A percentile compares a stretch with the other conserved stretches of the same genome.
Conservation (phyloP, 768 basidiomycete genomes). For the Macrocybe gigantea region DNA sequence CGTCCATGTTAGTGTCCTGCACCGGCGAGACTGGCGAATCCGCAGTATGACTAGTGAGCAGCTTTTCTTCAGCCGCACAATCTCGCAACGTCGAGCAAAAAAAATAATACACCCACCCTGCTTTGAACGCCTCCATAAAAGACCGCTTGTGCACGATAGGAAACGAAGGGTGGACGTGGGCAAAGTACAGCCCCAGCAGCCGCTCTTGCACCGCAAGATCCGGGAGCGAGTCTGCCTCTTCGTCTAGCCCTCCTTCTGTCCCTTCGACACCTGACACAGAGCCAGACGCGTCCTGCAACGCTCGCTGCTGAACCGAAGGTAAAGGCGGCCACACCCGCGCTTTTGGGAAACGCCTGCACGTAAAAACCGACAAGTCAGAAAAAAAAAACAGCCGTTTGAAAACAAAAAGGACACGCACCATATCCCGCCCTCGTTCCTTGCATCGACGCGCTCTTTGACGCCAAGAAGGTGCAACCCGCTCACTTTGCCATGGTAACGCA, state of each 20-base stretch:
- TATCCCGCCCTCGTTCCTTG: constrained; percentile 69
- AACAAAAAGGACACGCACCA: constrained; percentile 42
- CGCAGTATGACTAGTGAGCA: too few species aligned
- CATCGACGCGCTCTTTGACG: constrained; percentile 51
- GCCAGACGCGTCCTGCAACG: constrained; percentile 44
- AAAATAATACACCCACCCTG: constrained; percentile 20
- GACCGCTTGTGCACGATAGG: constrained; percentile 70
- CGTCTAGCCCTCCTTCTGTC: not conserved
- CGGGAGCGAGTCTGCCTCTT: not conserved
- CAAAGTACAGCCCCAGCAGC: constrained; percentile 73
- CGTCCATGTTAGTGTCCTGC: too few species aligned
- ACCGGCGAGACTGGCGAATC: too few species aligned
- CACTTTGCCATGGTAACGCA: constrained; percentile 82
- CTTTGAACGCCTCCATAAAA: constrained; percentile 55
- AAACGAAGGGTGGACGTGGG: constrained; percentile 72
- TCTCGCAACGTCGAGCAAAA: too few species aligned
- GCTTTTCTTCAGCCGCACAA: too few species aligned
- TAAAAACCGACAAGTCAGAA: constrained; percentile 2
- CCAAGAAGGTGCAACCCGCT: constrained; percentile 76
- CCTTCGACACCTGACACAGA: too few species aligned
- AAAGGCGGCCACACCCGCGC: constrained; percentile 85
- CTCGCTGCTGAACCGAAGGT: constrained; percentile 29
- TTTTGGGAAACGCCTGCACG: constrained; percentile 70
- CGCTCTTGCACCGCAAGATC: constrained; percentile 48
- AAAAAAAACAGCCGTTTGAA: constrained; percentile 3